Base-by-base conservation (phyloP, 2,329 filamentous ascomycete species). In the Pyrenochaeta sp. region DNA sequence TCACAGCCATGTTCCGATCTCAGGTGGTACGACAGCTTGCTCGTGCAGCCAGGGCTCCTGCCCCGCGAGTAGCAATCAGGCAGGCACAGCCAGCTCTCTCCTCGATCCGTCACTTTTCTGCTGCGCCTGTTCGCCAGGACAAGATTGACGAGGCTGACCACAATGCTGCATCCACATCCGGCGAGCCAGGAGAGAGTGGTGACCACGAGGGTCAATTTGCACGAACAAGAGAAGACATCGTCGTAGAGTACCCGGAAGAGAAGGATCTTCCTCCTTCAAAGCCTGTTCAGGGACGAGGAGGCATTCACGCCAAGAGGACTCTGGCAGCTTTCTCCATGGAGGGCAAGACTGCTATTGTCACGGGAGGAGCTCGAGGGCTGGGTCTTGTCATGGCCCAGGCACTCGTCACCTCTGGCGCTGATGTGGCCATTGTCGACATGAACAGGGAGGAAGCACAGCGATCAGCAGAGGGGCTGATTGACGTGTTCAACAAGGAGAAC, bases 301-400 rank as follows among this genome's bases (percentile, higher is more conserved):
- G 89, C 13, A 81, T 86, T 65, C 89, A 94, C 64, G 88, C 89
- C 73, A 91, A 90, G 77, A 86, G 90, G 18, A 96, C 91, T 0
- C 81, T 96, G 19, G 85, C 89, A 22, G 84, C 84, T 29, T 97
- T 96, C 76, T 93, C 90, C 7, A 82, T 97, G 22, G 88, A 96
- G 68, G 88, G 85, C 49, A 87, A 86, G 65, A 88, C 92, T 7
- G 90, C 85, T 32, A 79, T 96, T 27, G 88, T 97, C 26, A 97
- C 93, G 1, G 93, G 93, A 38, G 93, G 92, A 66, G 93, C 93
- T 18, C 81, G 92, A 66, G 93, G 93, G 6, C 74, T 97, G 44
- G 93, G 93, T 26, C 77, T 96, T 49, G 91, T 95, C 59, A 96
- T 97, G 88, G 89, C 88, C 37, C 91, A 96, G 76, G 91, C 89